A percentile compares a stretch with the other conserved stretches of the same genome.
Conservation (phyloP, 2,329 filamentous ascomycete genomes). For the Penicillium olsonii region DNA sequence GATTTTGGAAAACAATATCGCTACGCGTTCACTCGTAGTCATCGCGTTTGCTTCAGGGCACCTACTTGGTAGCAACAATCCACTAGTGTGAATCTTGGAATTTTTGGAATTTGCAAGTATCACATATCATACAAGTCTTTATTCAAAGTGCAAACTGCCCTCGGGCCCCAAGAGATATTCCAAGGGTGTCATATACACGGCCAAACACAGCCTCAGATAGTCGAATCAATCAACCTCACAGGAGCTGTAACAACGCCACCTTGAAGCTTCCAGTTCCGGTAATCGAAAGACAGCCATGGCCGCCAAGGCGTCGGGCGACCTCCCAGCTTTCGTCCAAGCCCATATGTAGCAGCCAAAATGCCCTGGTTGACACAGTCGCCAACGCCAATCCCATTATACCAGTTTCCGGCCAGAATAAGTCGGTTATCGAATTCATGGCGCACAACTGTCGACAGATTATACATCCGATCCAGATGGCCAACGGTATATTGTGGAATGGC, state of each 20-base stretch:
- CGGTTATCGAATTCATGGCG: constrained; percentile 59
- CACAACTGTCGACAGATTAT: constrained; percentile 57
- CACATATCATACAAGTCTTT: neutral
- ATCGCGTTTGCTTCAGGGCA: too few species aligned
- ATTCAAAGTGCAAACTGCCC: neutral
- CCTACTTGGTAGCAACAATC: too few species aligned
- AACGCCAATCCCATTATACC: constrained; percentile 53
- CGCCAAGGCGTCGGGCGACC: constrained; percentile 4
- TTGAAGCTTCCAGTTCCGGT: constrained; percentile 29
- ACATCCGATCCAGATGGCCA: constrained; percentile 69
- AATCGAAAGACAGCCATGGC: constrained; percentile 25
- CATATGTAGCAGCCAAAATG: constrained; percentile 52
- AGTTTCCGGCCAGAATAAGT: constrained; percentile 63
- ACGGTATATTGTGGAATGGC: constrained; percentile 91
- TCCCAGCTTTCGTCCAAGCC: constrained; percentile 36
- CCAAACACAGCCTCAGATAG: constrained; percentile 1
- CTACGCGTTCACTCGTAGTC: neutral
- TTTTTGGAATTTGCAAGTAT: too few species aligned
- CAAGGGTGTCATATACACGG: neutral
- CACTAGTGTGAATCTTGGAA: too few species aligned
- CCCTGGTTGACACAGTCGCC: constrained; percentile 60
- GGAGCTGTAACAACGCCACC: constrained; percentile 35
- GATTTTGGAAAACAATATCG: too few species aligned
- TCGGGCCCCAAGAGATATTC: neutral
- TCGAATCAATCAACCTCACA: constrained; percentile 18